A percentile compares a stretch with the other conserved stretches of the same genome.
phyloP scores from a whole-genome alignment of 140 eudicot species.

The Anethum foeniculum region DNA sequence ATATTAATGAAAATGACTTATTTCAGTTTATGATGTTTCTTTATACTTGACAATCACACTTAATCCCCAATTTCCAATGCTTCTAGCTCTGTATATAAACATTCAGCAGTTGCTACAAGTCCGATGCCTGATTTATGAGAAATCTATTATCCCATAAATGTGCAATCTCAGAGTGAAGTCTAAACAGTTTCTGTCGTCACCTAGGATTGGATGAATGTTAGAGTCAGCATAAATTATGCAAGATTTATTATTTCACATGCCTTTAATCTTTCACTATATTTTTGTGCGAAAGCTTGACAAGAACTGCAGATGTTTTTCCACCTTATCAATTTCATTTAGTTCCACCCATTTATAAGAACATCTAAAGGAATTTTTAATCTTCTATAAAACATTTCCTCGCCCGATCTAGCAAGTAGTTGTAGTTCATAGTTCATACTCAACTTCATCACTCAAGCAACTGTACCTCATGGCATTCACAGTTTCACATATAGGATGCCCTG shows the following conservation, averaged over 20 bases:
- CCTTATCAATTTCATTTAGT: slow-evolving; percentile 64
- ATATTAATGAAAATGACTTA: not conserved
- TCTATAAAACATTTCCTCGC: slow-evolving; percentile 68
- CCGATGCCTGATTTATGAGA: not conserved
- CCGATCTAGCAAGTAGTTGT: slow-evolving; percentile 38
- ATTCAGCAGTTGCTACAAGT: not conserved
- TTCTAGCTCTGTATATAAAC: not conserved
- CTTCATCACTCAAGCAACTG: slow-evolving; percentile 72
- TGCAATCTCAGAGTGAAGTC: not conserved
- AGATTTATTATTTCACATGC: slow-evolving; percentile 19
- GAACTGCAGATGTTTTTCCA: slow-evolving; percentile 58
- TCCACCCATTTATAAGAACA: slow-evolving; percentile 72
- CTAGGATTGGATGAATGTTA: not conserved
- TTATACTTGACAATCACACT: not conserved
- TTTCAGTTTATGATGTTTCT: not conserved
- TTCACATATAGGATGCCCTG: slow-evolving; percentile 55
- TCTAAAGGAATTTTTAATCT: slow-evolving; percentile 72
- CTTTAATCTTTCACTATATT: slow-evolving; percentile 69
- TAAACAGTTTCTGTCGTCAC: not conserved
- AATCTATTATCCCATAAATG: not conserved
- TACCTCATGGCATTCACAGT: slow-evolving; percentile 36
- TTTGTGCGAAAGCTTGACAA: slow-evolving; percentile 64
- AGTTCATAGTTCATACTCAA: slow-evolving; percentile 58
- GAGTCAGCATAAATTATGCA: not conserved
- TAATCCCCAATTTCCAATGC: not conserved